phyloP scores from a whole-genome alignment of 2,329 filamentous ascomycete genomes.

The Xylariaceae sp. region DNA sequence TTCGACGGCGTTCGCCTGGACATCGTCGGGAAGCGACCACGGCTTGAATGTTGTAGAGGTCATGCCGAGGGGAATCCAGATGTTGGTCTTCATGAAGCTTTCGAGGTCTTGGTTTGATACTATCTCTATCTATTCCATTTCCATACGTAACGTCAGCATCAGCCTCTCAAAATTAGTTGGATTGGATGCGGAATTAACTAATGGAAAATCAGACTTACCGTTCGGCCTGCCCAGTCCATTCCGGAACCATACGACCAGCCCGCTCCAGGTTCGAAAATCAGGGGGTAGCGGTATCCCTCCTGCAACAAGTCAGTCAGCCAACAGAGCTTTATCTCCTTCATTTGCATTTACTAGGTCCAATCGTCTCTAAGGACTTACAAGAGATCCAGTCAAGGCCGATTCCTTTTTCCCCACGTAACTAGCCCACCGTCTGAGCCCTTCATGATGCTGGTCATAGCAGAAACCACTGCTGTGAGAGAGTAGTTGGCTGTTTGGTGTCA shows the following conservation, averaged over 20 bases:
- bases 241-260: constrained; percentile 9
- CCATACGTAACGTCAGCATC: no score
- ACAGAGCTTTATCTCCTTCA: no score
- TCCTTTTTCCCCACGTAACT: constrained; percentile 4
- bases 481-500: no score
- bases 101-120: constrained; percentile 11
- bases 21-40: constrained; percentile 4
- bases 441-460: constrained; percentile 10
- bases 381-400: constrained; percentile 6
- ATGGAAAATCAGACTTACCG: neutral
- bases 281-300: constrained; percentile 5
- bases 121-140: constrained; percentile 10
- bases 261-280: constrained; percentile 3
- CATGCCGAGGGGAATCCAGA: constrained; percentile 7
- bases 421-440: constrained; percentile 9
- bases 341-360: no score
- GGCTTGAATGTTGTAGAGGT: constrained; percentile 7
- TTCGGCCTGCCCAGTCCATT: constrained; percentile 12
- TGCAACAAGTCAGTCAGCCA: no score
- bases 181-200: no score
- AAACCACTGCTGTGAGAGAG: constrained; percentile 12
- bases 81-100: constrained; percentile 4
- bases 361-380: no score
- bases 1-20: constrained; percentile 1
- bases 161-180: no score